A percentile compares a stretch with the other conserved stretches of the same genome.
phyloP scores from a whole-genome alignment of 2,329 filamentous ascomycete species.

The Aureobasidium sp. region DNA sequence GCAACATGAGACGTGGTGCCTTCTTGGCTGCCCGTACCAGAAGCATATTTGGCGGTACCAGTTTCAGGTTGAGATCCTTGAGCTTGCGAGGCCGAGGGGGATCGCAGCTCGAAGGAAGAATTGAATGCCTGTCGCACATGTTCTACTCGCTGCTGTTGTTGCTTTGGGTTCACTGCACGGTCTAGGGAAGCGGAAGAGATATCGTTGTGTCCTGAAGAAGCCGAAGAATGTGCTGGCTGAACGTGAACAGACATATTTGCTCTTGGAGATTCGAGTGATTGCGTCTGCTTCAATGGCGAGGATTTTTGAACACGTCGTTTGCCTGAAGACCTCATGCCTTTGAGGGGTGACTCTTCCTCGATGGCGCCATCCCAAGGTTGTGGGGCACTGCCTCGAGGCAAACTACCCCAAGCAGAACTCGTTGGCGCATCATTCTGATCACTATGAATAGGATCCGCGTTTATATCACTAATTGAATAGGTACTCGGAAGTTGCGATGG shows the following conservation, averaged over 20 bases:
- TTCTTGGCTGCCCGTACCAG: background rate
- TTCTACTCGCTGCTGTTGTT: background rate
- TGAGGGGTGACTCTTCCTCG: constrained; percentile 3
- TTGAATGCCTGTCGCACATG: background rate
- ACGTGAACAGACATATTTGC: background rate
- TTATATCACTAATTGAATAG: constrained; percentile 24
- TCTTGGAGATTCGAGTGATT: background rate
- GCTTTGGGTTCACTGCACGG: background rate
- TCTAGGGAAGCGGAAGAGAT: background rate
- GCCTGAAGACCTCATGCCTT: background rate
- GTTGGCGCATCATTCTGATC: constrained; percentile 2
- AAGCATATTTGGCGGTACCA: no score
- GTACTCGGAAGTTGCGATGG: constrained; percentile 27
- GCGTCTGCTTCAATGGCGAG: background rate
- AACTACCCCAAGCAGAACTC: constrained; percentile 6
- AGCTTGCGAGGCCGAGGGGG: background rate
- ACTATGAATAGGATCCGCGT: constrained; percentile 5
- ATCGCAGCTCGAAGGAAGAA: background rate
- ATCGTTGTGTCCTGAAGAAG: background rate
- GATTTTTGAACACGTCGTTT: background rate
- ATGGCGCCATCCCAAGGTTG: background rate
- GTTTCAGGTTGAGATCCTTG: background rate
- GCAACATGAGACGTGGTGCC: background rate
- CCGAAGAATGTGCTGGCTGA: background rate
- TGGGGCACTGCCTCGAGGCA: background rate